Conservation (phyloP, 805 yeast genomes). For the Spathaspora gorwiae region DNA sequence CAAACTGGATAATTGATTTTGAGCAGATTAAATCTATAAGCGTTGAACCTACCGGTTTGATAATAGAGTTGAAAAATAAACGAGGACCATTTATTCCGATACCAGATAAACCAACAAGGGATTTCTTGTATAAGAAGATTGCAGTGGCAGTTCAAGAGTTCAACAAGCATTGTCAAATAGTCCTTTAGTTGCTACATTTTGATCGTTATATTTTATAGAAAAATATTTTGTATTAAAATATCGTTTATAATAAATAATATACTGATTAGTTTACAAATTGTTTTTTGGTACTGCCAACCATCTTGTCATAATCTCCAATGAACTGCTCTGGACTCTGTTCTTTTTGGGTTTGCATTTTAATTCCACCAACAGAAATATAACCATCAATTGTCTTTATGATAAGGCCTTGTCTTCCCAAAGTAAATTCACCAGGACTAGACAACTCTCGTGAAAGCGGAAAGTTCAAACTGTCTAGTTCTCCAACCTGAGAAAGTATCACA, state of each 20-base stretch:
- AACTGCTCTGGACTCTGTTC: constrained; percentile 46
- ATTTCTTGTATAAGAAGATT: constrained; percentile 65
- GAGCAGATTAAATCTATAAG: constrained; percentile 65
- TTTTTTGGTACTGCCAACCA: constrained; percentile 35
- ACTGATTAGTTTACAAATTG: constrained; percentile 1
- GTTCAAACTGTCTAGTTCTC: neutral
- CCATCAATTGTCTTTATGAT: constrained; percentile 45
- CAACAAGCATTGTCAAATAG: constrained; percentile 64
- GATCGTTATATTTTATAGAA: no score
- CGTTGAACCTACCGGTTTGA: constrained; percentile 75
- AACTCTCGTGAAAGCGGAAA: constrained; percentile 3
- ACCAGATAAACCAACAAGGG: constrained; percentile 59
- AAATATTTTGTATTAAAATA: no score
- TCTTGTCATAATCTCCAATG: constrained; percentile 37
- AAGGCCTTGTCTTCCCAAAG: constrained; percentile 18
- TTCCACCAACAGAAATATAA: constrained; percentile 22
- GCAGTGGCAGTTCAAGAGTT: constrained; percentile 77
- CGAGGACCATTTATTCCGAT: constrained; percentile 69
- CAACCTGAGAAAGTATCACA: constrained; percentile 45
- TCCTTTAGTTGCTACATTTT: constrained; percentile 7
- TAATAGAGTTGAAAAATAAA: constrained; percentile 53
- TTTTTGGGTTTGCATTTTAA: constrained; percentile 55
- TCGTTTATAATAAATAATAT: neutral
- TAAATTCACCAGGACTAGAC: constrained; percentile 19
- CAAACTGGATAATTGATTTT: constrained; percentile 70